phyloP scores from a whole-genome alignment of 768 basidiomycete species.

The Tephrocybe rancida region DNA sequence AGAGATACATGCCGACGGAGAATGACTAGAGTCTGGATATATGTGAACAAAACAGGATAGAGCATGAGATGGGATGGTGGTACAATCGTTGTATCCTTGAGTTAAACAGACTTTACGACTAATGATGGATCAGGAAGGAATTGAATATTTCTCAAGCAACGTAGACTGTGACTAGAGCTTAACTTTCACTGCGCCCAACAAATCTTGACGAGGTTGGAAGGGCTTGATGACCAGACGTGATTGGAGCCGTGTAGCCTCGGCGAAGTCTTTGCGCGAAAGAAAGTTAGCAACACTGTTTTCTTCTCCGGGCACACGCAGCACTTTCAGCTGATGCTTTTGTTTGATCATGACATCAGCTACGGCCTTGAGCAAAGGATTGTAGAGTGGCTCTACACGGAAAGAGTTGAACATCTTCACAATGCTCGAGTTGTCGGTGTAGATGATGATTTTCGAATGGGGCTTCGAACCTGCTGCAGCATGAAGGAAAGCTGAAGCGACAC shows the following conservation, averaged over 20 bases:
- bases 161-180: too few species aligned
- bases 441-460: neutral
- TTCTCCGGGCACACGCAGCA: neutral
- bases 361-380: neutral
- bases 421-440: neutral
- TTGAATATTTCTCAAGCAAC: too few species aligned
- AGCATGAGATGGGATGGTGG: too few species aligned
- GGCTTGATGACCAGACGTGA: neutral
- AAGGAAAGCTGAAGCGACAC: conserved; percentile 2
- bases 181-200: neutral
- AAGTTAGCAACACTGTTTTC: neutral
- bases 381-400: neutral
- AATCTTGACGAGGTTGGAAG: neutral
- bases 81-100: too few species aligned
- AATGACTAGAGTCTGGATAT: too few species aligned
- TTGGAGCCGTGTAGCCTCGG: neutral
- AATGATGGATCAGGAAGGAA: too few species aligned
- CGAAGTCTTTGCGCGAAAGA: neutral
- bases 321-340: neutral
- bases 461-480: neutral
- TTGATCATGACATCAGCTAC: neutral
- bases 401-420: conserved; percentile 1
- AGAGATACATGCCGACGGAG: too few species aligned
- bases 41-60: too few species aligned
- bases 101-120: too few species aligned